Evolutionary conservation across 2,329 filamentous ascomycete genomes (phyloP).

Genomic region (Akanthomyces muscarius): DNA sequence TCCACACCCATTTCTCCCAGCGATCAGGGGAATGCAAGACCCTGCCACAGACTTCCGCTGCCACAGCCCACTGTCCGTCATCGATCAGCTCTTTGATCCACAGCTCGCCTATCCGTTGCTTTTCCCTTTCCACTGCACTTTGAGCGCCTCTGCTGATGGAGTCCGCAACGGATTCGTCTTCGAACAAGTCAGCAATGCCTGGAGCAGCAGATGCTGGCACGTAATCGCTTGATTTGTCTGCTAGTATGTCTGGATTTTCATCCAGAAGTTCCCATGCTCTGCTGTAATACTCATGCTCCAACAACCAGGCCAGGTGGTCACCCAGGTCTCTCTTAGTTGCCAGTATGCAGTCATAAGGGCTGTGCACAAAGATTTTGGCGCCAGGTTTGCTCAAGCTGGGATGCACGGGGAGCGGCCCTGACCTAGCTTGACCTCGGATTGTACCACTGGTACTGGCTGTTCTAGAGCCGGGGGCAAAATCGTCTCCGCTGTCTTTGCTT

Average conservation of each 20-base stretch:
- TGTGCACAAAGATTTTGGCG: conserved; percentile 85
- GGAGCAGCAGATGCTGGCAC: conserved; percentile 32
- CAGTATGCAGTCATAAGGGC: conserved; percentile 93
- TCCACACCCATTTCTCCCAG: conserved; percentile 97
- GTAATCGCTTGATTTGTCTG: conserved; percentile 35
- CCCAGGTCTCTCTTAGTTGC: conserved; percentile 80
- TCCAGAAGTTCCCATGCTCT: conserved; percentile 87
- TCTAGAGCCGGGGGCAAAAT: conserved; percentile 45
- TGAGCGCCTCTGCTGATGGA: conserved; percentile 55
- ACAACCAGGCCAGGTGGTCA: conserved; percentile 82
- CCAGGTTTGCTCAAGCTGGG: conserved; percentile 53
- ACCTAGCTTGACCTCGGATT: conserved; percentile 25
- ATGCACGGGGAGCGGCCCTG: conserved; percentile 40
- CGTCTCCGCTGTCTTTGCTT: conserved; percentile 59
- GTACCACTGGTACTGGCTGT: conserved; percentile 33
- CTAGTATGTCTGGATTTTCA: conserved; percentile 73
- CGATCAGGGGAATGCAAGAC: conserved; percentile 73
- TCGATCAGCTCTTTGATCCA: conserved; percentile 87
- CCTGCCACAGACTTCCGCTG: conserved; percentile 76
- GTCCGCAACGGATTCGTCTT: conserved; percentile 58
- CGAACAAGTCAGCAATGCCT: conserved; percentile 63
- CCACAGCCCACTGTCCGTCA: conserved; percentile 68
- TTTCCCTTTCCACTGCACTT: conserved; percentile 76
- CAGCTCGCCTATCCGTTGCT: conserved; percentile 82
- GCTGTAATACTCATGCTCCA: conserved; percentile 76